A percentile compares a stretch with the other conserved stretches of the same genome.
Evolutionary conservation across 1,139 yeast species (phyloP).

Genomic region (Pichia sp.): DNA sequence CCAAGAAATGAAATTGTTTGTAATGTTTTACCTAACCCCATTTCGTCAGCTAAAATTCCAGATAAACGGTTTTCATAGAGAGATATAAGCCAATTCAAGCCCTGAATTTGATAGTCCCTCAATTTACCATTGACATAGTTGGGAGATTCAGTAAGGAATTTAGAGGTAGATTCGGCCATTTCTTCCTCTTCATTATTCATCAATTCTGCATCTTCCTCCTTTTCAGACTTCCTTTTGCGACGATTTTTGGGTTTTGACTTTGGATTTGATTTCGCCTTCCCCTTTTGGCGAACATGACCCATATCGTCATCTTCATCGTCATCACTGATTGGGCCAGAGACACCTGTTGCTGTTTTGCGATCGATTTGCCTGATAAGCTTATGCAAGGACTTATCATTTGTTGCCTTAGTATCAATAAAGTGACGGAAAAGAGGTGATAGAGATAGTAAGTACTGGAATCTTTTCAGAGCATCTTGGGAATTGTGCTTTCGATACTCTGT

Average conservation of each 20-base stretch:
- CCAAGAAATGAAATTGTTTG: constrained; percentile 93
- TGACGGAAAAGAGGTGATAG: constrained; percentile 82
- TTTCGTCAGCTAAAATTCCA: constrained; percentile 95
- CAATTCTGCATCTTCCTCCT: constrained; percentile 89
- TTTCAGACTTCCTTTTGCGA: constrained; percentile 67
- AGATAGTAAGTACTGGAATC: constrained; percentile 78
- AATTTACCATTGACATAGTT: constrained; percentile 59
- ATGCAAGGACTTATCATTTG: constrained; percentile 61
- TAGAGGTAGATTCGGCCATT: constrained; percentile 40
- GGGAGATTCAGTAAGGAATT: constrained; percentile 77
- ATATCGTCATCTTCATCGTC: too few species aligned
- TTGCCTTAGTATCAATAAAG: constrained; percentile 76
- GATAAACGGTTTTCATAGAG: constrained; percentile 78
- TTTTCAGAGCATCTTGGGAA: constrained; percentile 58
- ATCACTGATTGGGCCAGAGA: background rate
- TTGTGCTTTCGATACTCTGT: constrained; percentile 50
- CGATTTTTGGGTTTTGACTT: constrained; percentile 9
- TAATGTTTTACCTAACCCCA: constrained; percentile 95
- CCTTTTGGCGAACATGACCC: too few species aligned
- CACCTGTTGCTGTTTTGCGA: constrained; percentile 28
- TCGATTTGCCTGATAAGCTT: constrained; percentile 51
- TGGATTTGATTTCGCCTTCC: constrained; percentile 14
- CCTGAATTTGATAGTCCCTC: constrained; percentile 83
- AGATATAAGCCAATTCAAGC: constrained; percentile 86
- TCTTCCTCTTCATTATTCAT: constrained; percentile 73